A percentile compares a stretch with the other conserved stretches of the same genome.
Evolutionary conservation across 495 filamentous ascomycete species (phyloP).

Genomic region (Glonium stellatum): DNA sequence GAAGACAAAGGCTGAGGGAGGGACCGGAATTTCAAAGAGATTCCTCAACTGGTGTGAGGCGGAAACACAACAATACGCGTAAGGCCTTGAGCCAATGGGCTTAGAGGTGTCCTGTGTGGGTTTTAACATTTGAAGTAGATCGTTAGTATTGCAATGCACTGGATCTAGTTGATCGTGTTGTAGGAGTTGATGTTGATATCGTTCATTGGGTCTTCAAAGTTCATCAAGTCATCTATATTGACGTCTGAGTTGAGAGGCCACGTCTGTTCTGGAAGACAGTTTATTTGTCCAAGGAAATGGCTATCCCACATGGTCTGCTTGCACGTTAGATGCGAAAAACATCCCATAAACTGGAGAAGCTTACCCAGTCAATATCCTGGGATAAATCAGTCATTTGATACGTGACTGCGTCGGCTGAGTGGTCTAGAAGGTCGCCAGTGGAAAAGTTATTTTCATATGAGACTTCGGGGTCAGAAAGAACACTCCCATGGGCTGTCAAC

Average conservation of each 20-base stretch:
- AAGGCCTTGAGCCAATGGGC: not conserved
- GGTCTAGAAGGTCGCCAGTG: conserved; percentile 4
- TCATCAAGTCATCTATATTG: not conserved
- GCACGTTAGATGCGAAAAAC: not conserved
- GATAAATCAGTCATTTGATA: conserved; percentile 24
- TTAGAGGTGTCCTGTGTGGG: not conserved
- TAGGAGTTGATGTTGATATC: not conserved
- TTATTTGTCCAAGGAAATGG: not conserved
- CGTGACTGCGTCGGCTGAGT: not conserved
- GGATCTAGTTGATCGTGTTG: not conserved
- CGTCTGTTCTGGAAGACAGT: not conserved
- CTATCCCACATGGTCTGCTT: conserved; percentile 16
- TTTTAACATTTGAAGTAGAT: not conserved
- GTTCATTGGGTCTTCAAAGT: not conserved
- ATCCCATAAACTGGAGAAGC: not conserved
- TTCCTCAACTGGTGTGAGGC: conserved; percentile 37
- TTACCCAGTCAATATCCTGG: conserved; percentile 27
- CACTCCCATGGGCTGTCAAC: conserved; percentile 8
- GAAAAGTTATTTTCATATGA: conserved; percentile 3
- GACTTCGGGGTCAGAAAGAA: not conserved
- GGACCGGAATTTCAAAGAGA: conserved; percentile 22
- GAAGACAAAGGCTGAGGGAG: conserved; percentile 36
- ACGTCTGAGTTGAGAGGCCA: not conserved
- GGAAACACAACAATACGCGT: conserved; percentile 18
- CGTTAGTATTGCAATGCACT: not conserved